Percentiles rank a stretch among this genome's conserved stretches.
These are phyloP conservation scores for Leccinellum albellum DNA, from an alignment of 768 basidiomycete species.

Conservation along the genomic window DNA sequence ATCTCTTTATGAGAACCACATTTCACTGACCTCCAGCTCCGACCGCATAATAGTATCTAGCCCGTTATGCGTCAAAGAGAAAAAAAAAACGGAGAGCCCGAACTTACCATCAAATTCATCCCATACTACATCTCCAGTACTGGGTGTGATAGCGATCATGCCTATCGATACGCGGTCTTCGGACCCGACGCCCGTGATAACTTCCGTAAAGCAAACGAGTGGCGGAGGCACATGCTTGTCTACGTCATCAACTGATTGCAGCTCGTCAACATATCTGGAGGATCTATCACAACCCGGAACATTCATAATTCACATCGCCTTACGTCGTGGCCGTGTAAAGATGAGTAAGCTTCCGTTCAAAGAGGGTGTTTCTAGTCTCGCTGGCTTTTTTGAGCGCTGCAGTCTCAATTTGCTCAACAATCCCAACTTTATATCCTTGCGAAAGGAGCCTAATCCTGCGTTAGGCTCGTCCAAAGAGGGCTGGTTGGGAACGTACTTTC, in stretches of 20 bases:
- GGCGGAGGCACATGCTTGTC: constrained; percentile 58
- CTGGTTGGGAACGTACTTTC: constrained; percentile 49
- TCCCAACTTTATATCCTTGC: constrained; percentile 77
- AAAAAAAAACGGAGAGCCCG: background rate
- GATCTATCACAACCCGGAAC: constrained; percentile 7
- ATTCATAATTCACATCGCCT: constrained; percentile 22
- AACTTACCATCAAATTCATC: constrained; percentile 78
- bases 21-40: constrained; percentile 71
- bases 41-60: constrained; percentile 79
- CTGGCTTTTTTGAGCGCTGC: constrained; percentile 84
- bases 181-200: constrained; percentile 3
- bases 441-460: constrained; percentile 55
- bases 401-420: constrained; percentile 81
- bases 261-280: constrained; percentile 73
- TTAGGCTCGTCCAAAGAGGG: background rate
- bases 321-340: constrained; percentile 88
- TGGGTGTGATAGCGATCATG: constrained; percentile 76
- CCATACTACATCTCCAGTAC: constrained; percentile 91
- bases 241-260: constrained; percentile 63
- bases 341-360: constrained; percentile 69
- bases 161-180: constrained; percentile 50
- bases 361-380: constrained; percentile 69
- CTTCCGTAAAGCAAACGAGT: constrained; percentile 73
- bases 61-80: constrained; percentile 4
- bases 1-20: background rate